Base-by-base conservation (phyloP, 2,329 filamentous ascomycete genomes). In the Microthyrium microscopicum region DNA sequence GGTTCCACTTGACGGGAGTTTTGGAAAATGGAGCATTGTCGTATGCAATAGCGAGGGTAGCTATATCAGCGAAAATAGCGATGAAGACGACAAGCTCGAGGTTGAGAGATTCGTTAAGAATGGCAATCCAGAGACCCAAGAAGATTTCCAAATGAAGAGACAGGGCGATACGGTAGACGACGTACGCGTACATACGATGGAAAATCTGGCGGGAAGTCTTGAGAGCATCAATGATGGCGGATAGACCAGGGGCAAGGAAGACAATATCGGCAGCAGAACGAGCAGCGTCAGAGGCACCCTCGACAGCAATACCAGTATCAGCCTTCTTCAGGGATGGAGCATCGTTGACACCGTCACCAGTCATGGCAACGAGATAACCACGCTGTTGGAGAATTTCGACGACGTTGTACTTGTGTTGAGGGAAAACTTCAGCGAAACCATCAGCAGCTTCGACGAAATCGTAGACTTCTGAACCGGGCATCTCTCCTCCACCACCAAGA, bases 171-270 rank as follows among this genome's bases (percentile, higher is more conserved):
- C 84, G 81, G 66, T 92, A 92, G 49, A 92, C 79, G 44, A 93
- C 81, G 64, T 92, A 93, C 39, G 83, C 79, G 62, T 92, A 89
- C 83, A 93, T 92, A 49, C 84, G 81, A 63, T 92, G 83, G 68
- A 92, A 92, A 56, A 93, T 92, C 57, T 91, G 83, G 49, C 84
- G 80, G 20, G 82, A 87, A 44, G 80, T 91, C 66, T 92, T 92
- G 46, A 92, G 70, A 40, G 83, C 82, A 54, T 91, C 82, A 48
- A 92, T 91, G 56, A 92, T 91, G 41, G 83, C 80, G 57, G 82
- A 84, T 41, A 92, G 74, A 65, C 83, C 84, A 35, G 83, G 82
- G 46, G 80, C 82, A 53, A 92, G 72, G 69, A 92, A 92, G 47
- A 93, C 83, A 47, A 92, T 92, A 60, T 93, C 84, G 50, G 84